A percentile compares a stretch with the other conserved stretches of the same genome.
These are phyloP conservation scores for Aschersonia sp. DNA, from an alignment of 2,329 filamentous ascomycete species.

Conservation along the genomic window DNA sequence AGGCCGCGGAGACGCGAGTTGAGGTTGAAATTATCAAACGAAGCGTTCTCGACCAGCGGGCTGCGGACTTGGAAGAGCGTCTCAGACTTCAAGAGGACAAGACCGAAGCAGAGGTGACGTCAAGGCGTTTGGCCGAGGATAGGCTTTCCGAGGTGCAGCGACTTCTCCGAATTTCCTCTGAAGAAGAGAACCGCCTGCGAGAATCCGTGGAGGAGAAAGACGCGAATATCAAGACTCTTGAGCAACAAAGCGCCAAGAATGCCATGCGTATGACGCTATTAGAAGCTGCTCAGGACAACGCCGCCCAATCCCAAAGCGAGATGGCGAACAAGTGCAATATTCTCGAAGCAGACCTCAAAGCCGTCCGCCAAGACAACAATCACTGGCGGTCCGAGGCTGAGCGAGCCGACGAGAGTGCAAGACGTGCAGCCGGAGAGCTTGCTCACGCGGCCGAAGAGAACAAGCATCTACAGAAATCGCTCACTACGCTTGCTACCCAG, in stretches of 20 bases:
- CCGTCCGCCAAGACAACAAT: conserved; percentile 40
- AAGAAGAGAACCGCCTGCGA: conserved; percentile 55
- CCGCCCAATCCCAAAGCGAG: conserved; percentile 38
- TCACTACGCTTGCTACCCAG: conserved; percentile 61
- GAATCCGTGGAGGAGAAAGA: conserved; percentile 55
- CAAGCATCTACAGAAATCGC: conserved; percentile 58
- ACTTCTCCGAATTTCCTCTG: conserved; percentile 52
- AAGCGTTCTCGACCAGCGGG: conserved; percentile 42
- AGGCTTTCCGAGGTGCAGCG: conserved; percentile 58
- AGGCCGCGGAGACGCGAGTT: conserved; percentile 42
- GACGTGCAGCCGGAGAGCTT: conserved; percentile 34
- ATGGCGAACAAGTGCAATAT: conserved; percentile 38
- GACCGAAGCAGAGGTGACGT: conserved; percentile 47
- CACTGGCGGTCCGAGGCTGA: conserved; percentile 50
- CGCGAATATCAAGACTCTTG: conserved; percentile 45
- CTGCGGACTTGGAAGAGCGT: conserved; percentile 55
- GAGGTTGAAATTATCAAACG: conserved; percentile 48
- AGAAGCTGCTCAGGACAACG: conserved; percentile 48
- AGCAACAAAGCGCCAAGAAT: conserved; percentile 39
- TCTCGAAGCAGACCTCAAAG: conserved; percentile 39
- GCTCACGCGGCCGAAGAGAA: conserved; percentile 41
- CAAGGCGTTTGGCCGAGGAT: conserved; percentile 56
- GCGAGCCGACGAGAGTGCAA: conserved; percentile 35
- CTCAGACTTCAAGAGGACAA: conserved; percentile 48
- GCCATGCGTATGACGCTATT: conserved; percentile 51